These are phyloP conservation scores for Xylariaceae sp. DNA, from an alignment of 2,329 filamentous ascomycete genomes.

Conservation along the genomic window DNA sequence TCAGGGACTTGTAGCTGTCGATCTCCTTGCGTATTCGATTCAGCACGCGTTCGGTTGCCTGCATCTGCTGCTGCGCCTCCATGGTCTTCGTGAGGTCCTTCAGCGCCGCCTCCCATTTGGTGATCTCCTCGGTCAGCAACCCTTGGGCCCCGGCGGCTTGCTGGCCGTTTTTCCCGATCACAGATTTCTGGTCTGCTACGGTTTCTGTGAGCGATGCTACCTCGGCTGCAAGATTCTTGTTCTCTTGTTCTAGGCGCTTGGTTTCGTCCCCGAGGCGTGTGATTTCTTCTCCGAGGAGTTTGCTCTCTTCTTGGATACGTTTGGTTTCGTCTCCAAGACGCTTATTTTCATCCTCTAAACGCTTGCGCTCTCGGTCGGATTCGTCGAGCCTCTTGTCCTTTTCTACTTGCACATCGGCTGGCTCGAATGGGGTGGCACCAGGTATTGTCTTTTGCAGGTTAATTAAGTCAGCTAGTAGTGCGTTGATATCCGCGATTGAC, in stretches of 20 bases:
- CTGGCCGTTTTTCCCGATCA: slow-evolving; percentile 2
- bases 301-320: neutral
- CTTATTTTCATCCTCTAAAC: neutral
- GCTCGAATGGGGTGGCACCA: neutral
- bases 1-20: neutral
- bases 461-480: neutral
- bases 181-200: neutral
- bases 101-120: neutral
- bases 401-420: neutral
- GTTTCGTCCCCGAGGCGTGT: neutral
- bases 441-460: neutral
- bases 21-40: neutral
- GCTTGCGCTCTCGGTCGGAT: neutral
- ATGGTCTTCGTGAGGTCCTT: neutral
- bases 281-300: neutral
- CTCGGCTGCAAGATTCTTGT: neutral
- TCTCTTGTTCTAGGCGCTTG: neutral
- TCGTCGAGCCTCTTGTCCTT: neutral
- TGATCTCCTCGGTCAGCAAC: slow-evolving; percentile 7
- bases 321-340: neutral
- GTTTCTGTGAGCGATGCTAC: neutral
- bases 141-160: neutral
- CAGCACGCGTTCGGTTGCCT: neutral
- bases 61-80: neutral
- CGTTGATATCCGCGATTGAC: neutral